Evolutionary conservation across 768 basidiomycete genomes (phyloP).

Genomic region (Chiua virens): DNA sequence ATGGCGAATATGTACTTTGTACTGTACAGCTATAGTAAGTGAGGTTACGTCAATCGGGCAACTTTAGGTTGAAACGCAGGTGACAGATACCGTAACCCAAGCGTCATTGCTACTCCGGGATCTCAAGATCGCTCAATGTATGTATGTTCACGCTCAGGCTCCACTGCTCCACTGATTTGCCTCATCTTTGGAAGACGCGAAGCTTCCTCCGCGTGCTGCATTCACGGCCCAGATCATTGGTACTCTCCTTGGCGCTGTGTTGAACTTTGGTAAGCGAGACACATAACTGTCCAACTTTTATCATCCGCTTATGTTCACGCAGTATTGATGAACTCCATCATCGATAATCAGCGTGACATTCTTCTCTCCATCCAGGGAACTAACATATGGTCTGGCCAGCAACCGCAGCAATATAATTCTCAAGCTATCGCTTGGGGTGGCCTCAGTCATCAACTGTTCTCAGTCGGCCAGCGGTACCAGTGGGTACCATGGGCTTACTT

Average conservation of each 20-base stretch:
- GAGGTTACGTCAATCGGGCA: constrained; percentile 8
- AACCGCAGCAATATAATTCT: constrained; percentile 31
- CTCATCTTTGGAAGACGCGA: constrained; percentile 39
- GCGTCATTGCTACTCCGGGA: constrained; percentile 54
- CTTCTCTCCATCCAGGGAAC: constrained; percentile 59
- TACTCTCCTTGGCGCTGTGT: constrained; percentile 26
- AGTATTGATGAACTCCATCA: constrained; percentile 56
- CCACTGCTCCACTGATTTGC: constrained; percentile 34
- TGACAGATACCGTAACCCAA: constrained; percentile 51
- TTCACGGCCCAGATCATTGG: constrained; percentile 58
- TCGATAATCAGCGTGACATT: constrained; percentile 49
- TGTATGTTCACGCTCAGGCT: constrained; percentile 6
- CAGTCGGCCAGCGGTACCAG: constrained; percentile 29
- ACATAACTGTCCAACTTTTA: constrained; percentile 37
- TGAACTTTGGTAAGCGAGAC: constrained; percentile 57
- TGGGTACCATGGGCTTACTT: constrained; percentile 44
- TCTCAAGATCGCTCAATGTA: constrained; percentile 44
- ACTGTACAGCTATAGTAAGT: constrained; percentile 52
- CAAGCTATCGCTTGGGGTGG: constrained; percentile 43
- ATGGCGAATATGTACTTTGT: constrained; percentile 45
- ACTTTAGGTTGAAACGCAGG: constrained; percentile 33
- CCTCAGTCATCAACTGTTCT: constrained; percentile 37
- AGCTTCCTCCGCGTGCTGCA: constrained; percentile 67
- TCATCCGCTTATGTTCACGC: constrained; percentile 35
- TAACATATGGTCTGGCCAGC: constrained; percentile 33